phyloP scores from a whole-genome alignment of 148 eudicot species.

The Cornus kousa region DNA sequence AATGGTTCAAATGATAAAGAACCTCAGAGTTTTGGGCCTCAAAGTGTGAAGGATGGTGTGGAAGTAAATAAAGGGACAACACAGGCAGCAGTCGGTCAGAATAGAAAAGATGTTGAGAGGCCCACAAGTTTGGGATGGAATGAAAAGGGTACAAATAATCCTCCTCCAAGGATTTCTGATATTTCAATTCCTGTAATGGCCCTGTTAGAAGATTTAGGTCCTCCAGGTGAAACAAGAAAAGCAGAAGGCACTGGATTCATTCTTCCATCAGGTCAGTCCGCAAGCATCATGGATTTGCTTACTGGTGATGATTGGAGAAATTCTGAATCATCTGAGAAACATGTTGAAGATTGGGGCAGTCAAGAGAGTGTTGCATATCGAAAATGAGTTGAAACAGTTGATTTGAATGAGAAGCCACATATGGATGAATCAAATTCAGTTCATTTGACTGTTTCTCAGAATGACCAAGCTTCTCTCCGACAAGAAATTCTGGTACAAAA shows the following conservation, averaged over 20 bases:
- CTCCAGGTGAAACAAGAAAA: not conserved
- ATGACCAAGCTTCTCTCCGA: slow-evolving; percentile 35
- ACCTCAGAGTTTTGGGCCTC: not conserved
- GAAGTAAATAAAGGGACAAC: not conserved
- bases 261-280: not conserved
- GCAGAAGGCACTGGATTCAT: not conserved
- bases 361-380: slow-evolving; percentile 9
- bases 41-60: not conserved
- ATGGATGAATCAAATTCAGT: slow-evolving; percentile 15
- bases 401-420: slow-evolving; percentile 9
- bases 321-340: not conserved
- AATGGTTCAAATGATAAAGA: not conserved
- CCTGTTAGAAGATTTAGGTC: not conserved
- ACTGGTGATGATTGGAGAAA: not conserved
- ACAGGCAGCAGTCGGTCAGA: not conserved
- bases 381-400: slow-evolving; percentile 28
- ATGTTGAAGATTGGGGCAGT: slow-evolving; percentile 11
- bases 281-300: not conserved
- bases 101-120: not conserved
- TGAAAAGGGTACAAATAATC: not conserved
- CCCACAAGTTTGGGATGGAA: not conserved
- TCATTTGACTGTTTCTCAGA: slow-evolving; percentile 27
- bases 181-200: not conserved
- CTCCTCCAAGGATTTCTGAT: not conserved
- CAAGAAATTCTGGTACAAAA: slow-evolving; percentile 68